These are phyloP conservation scores for Hypoxylon sp. DNA, from an alignment of 2,329 filamentous ascomycete species.

Conservation along the genomic window DNA sequence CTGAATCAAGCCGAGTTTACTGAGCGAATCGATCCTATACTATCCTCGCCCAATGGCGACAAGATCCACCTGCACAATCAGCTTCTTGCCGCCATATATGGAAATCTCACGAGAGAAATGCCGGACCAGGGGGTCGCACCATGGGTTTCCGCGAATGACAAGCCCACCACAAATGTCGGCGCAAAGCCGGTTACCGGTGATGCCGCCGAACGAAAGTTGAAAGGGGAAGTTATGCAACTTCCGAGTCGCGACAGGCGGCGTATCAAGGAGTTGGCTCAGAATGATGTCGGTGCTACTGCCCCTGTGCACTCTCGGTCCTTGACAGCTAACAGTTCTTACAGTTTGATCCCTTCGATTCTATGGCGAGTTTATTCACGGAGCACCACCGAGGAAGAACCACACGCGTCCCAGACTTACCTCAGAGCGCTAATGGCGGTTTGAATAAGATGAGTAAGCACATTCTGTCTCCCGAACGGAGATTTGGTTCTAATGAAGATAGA, in stretches of 20 bases:
- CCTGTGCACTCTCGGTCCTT: not conserved
- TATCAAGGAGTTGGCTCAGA: conserved; percentile 70
- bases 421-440: conserved; percentile 72
- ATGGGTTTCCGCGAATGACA: conserved; percentile 77
- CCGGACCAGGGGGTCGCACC: conserved; percentile 72
- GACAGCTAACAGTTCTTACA: conserved; percentile 45
- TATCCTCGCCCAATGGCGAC: conserved; percentile 65
- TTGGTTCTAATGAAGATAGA: conserved; percentile 52
- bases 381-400: conserved; percentile 56
- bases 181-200: conserved; percentile 71
- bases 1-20: conserved; percentile 70
- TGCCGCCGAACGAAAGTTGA: conserved; percentile 70
- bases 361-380: conserved; percentile 62
- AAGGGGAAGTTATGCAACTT: conserved; percentile 75
- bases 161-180: conserved; percentile 64
- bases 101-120: conserved; percentile 74
- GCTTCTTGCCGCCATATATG: conserved; percentile 71
- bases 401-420: conserved; percentile 67
- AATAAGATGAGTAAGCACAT: conserved; percentile 77
- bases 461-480: conserved; percentile 36
- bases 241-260: conserved; percentile 71
- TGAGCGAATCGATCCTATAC: conserved; percentile 66
- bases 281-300: conserved; percentile 60
- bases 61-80: conserved; percentile 73
- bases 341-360: conserved; percentile 64